Conservation (phyloP, 176 grass and related monocot genomes). For the Phoenix dactylifera region DNA sequence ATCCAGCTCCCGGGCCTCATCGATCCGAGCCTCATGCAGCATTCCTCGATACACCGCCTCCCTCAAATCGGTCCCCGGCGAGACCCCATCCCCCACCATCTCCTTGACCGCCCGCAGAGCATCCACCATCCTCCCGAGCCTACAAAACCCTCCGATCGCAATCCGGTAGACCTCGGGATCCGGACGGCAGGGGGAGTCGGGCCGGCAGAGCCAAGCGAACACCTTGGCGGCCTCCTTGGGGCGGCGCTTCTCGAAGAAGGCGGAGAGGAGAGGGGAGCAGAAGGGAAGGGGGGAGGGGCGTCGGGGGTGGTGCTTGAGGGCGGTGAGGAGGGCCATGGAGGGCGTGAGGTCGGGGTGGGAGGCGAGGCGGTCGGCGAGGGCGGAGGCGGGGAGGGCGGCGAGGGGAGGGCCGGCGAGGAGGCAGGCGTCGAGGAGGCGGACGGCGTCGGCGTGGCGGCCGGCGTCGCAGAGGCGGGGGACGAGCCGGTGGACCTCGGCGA, state of each 20-base stretch:
- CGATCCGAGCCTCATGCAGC: constrained; percentile 24
- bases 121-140: constrained; percentile 6
- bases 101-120: constrained; percentile 9
- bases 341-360: constrained; percentile 25
- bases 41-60: constrained; percentile 12
- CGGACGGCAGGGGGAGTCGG: constrained; percentile 21
- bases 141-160: constrained; percentile 14
- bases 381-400: constrained; percentile 6
- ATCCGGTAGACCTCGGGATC: constrained; percentile 17
- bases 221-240: constrained; percentile 25
- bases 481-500: constrained; percentile 12
- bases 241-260: constrained; percentile 13
- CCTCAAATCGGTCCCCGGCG: constrained; percentile 8
- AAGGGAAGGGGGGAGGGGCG: constrained; percentile 30
- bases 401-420: constrained; percentile 11
- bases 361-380: constrained; percentile 15
- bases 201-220: constrained; percentile 25
- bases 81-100: constrained; percentile 16
- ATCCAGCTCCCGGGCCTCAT: constrained; percentile 33
- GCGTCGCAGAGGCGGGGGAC: constrained; percentile 16
- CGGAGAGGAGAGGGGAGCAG: constrained; percentile 27
- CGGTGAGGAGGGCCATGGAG: constrained; percentile 25
- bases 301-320: constrained; percentile 29
- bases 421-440: constrained; percentile 17
- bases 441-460: constrained; percentile 15